These are phyloP conservation scores for Globisporangium cylindrosporum DNA, from an alignment of 352 stramenopile species.

Conservation along the genomic window DNA sequence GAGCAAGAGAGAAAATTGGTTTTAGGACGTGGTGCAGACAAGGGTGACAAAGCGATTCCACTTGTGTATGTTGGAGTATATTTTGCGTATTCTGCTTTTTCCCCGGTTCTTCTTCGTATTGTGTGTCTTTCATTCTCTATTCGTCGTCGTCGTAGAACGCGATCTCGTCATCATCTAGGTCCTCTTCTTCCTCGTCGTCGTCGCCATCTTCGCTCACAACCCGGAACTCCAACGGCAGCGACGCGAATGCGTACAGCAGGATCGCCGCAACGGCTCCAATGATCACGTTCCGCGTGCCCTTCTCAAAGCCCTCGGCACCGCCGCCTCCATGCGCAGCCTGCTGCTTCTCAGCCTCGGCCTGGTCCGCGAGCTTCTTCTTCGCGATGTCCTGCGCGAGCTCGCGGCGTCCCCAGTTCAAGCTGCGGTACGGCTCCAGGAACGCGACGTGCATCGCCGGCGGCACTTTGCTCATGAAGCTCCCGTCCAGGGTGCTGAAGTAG, in stretches of 20 bases:
- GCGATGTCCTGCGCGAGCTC: slow-evolving; percentile 55
- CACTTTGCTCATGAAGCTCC: slow-evolving; percentile 75
- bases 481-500: slow-evolving; percentile 49
- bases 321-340: slow-evolving; percentile 20
- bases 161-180: slow-evolving; percentile 28
- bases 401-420: slow-evolving; percentile 81
- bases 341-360: slow-evolving; percentile 27
- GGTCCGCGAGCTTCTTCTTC: slow-evolving; percentile 36
- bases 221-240: slow-evolving; percentile 56
- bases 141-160: slow-evolving; percentile 37
- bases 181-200: slow-evolving; percentile 29
- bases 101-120: slow-evolving; percentile 1
- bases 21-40: not conserved
- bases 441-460: slow-evolving; percentile 47
- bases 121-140: slow-evolving; percentile 14
- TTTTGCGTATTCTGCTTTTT: slow-evolving; percentile 19
- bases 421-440: slow-evolving; percentile 79
- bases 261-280: slow-evolving; percentile 70
- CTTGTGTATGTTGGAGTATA: slow-evolving; percentile 20
- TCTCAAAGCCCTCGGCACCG: slow-evolving; percentile 48
- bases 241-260: slow-evolving; percentile 68
- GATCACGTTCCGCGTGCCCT: slow-evolving; percentile 78
- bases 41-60: not conserved
- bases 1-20: slow-evolving; percentile 2
- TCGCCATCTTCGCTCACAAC: slow-evolving; percentile 42